Evolutionary conservation across 306 rosid genomes (phyloP).

Genomic region (Pueraria montana): DNA sequence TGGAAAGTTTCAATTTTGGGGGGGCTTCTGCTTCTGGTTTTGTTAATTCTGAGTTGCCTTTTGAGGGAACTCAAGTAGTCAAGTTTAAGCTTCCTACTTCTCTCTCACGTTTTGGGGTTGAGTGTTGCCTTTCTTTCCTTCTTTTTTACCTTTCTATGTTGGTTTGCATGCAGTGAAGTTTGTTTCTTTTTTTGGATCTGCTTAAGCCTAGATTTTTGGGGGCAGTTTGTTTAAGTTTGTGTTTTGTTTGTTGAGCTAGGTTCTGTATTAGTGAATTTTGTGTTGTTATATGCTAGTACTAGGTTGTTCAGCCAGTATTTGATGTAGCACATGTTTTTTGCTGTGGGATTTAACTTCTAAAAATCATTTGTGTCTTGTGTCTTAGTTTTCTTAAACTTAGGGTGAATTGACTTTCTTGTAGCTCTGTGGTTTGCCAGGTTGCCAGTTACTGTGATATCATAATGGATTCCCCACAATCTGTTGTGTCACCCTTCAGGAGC

Average conservation of each 20-base stretch:
- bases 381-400: constrained; percentile 36
- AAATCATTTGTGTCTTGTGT: constrained; percentile 25
- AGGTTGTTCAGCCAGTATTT: constrained; percentile 9
- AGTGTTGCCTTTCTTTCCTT: constrained; percentile 28
- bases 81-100: constrained; percentile 39
- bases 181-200: constrained; percentile 46
- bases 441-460: constrained; percentile 34
- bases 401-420: constrained; percentile 40
- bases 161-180: constrained; percentile 29
- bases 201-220: constrained; percentile 33
- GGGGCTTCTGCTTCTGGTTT: constrained; percentile 39
- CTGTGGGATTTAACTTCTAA: constrained; percentile 25
- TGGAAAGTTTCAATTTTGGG: constrained; percentile 42
- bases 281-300: constrained; percentile 25
- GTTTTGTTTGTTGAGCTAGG: constrained; percentile 25
- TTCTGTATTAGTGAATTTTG: constrained; percentile 8
- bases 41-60: constrained; percentile 43
- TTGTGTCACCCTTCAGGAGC: constrained; percentile 83
- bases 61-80: constrained; percentile 43
- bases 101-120: constrained; percentile 30
- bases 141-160: constrained; percentile 20
- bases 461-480: constrained; percentile 96
- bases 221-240: constrained; percentile 18
- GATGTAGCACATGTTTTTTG: constrained; percentile 10
- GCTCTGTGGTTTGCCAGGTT: constrained; percentile 60